phyloP scores from a whole-genome alignment of 2,329 filamentous ascomycete genomes.

The Tolypocladium inflatum region DNA sequence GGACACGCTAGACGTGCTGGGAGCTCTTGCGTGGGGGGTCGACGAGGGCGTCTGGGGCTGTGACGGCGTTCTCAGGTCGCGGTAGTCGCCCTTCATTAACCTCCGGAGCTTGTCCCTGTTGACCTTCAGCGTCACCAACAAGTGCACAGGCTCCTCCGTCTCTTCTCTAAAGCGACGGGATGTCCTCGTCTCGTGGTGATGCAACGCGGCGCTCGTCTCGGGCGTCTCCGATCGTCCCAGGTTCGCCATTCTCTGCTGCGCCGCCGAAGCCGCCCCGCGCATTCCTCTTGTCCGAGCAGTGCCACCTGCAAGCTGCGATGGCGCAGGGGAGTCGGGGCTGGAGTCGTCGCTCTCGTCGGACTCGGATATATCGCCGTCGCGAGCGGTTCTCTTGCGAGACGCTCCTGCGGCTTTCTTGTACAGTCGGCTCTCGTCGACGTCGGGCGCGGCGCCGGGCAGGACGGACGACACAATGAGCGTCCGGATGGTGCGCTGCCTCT shows the following conservation, averaged over 20 bases:
- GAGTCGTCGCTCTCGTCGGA: constrained; percentile 91
- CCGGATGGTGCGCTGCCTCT: constrained; percentile 84
- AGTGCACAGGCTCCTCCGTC: constrained; percentile 60
- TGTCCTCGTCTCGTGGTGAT: constrained; percentile 64
- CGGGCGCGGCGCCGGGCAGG: constrained; percentile 73
- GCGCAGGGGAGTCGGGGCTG: constrained; percentile 72
- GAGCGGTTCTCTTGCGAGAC: constrained; percentile 42
- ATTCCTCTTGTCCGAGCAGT: constrained; percentile 82
- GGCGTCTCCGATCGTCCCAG: constrained; percentile 81
- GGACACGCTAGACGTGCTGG: constrained; percentile 17
- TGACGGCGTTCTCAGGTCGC: constrained; percentile 25
- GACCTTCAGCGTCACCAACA: constrained; percentile 70
- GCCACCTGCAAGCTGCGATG: constrained; percentile 59
- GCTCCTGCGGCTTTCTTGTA: constrained; percentile 67
- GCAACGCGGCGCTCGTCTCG: constrained; percentile 52
- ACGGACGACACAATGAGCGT: constrained; percentile 89
- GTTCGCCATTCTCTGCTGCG: constrained; percentile 79
- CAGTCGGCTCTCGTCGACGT: constrained; percentile 74
- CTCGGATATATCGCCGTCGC: constrained; percentile 68
- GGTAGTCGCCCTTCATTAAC: constrained; percentile 45
- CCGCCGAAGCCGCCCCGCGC: constrained; percentile 78
- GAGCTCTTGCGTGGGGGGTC: constrained; percentile 18
- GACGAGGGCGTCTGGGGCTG: constrained; percentile 23
- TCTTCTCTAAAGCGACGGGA: constrained; percentile 64
- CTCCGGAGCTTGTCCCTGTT: constrained; percentile 61